Evolutionary conservation across 1,284 basidiomycete species (phyloP).

Genomic region (Boletus calvinii): DNA sequence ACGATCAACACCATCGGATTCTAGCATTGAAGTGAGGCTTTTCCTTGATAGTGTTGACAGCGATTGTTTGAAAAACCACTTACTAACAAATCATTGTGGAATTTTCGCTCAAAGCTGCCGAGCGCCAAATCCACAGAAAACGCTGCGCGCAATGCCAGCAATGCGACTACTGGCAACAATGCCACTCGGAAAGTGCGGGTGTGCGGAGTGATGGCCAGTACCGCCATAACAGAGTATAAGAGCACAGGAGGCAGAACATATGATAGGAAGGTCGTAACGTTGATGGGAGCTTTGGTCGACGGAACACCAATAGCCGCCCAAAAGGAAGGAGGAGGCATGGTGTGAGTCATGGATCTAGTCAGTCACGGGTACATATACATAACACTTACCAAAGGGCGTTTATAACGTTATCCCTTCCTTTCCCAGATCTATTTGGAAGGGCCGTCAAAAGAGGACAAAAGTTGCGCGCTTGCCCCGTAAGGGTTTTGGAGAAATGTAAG

Average conservation of each 20-base stretch:
- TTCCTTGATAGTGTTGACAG: not conserved
- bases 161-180: constrained; percentile 44
- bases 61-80: not conserved
- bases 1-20: constrained; percentile 1
- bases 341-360: too few relatives aligned
- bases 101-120: constrained; percentile 32
- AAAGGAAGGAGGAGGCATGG: not conserved
- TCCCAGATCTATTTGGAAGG: not conserved
- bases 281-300: not conserved
- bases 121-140: constrained; percentile 42
- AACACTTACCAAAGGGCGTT: not conserved
- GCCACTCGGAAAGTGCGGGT: constrained; percentile 44
- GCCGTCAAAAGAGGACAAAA: too few relatives aligned
- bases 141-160: constrained; percentile 40
- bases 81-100: not conserved
- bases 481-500: too few relatives aligned
- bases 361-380: too few relatives aligned
- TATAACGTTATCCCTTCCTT: not conserved
- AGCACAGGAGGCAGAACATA: constrained; percentile 40
- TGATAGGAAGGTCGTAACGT: not conserved
- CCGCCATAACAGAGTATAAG: constrained; percentile 46
- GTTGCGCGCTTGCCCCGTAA: too few relatives aligned
- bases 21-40: not conserved
- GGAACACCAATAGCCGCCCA: not conserved
- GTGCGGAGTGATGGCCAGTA: constrained; percentile 46